phyloP scores from a whole-genome alignment of 2,329 filamentous ascomycete species.

The Aureobasidium namibiae region DNA sequence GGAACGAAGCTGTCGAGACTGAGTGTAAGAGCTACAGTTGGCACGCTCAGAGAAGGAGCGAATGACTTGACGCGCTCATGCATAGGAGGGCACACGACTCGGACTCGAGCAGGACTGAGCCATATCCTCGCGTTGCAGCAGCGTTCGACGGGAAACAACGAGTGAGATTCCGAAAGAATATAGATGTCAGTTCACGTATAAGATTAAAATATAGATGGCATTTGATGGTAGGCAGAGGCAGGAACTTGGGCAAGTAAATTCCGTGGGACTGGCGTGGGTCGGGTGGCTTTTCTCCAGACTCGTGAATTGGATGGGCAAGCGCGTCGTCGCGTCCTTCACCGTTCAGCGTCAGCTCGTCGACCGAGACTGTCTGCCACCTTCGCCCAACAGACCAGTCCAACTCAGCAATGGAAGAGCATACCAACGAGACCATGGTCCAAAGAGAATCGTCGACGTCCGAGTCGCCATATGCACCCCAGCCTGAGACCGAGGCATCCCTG shows the following conservation, averaged over 20 bases:
- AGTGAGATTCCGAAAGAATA: neutral
- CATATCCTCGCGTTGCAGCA: neutral
- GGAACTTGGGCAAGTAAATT: neutral
- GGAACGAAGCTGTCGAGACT: neutral
- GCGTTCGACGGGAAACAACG: neutral
- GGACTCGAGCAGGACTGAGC: neutral
- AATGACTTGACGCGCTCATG: neutral
- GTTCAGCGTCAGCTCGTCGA: neutral
- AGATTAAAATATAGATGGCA: neutral
- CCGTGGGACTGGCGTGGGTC: neutral
- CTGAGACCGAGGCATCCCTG: constrained; percentile 5
- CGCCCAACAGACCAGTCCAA: neutral
- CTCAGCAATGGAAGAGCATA: constrained; percentile 4
- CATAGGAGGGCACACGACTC: neutral
- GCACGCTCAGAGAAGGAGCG: neutral
- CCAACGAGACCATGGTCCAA: neutral
- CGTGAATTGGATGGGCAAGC: neutral
- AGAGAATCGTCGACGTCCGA: neutral
- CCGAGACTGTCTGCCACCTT: neutral
- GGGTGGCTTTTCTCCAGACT: neutral
- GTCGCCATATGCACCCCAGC: neutral
- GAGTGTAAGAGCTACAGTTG: neutral
- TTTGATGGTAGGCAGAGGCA: neutral
- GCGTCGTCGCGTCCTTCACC: neutral
- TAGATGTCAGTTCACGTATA: neutral